Conservation (phyloP, 1,284 basidiomycete genomes). For the Cutaneotrichosporon mucoides region DNA sequence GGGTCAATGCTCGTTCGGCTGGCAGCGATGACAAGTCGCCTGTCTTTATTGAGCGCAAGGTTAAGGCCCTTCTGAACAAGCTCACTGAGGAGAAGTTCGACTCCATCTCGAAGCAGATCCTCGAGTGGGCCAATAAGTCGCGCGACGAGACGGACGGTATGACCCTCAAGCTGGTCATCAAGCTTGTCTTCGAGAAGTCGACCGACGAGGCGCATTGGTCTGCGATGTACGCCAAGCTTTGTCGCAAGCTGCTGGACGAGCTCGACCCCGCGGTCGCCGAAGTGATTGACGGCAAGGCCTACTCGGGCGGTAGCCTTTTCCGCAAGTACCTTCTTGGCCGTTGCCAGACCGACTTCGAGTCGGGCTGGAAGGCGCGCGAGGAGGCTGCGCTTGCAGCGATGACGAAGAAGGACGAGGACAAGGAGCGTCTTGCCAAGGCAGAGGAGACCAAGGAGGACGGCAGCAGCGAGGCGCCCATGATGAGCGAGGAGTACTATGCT, state of each 20-base stretch:
- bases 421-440: conserved; percentile 54
- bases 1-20: conserved; percentile 57
- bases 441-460: conserved; percentile 46
- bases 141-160: conserved; percentile 87
- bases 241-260: conserved; percentile 87
- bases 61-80: conserved; percentile 91
- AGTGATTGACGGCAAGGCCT: conserved; percentile 81
- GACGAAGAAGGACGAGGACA: conserved; percentile 56
- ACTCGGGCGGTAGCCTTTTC: conserved; percentile 80
- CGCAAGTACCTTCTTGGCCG: conserved; percentile 85
- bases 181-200: conserved; percentile 94
- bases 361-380: conserved; percentile 63
- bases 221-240: conserved; percentile 93
- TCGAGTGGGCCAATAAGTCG: conserved; percentile 93
- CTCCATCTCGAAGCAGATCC: conserved; percentile 87
- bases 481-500: conserved; percentile 95
- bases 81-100: conserved; percentile 97
- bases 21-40: conserved; percentile 63
- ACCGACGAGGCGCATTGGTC: conserved; percentile 94
- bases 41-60: conserved; percentile 85
- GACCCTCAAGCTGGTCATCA: conserved; percentile 91
- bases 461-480: conserved; percentile 56
- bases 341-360: conserved; percentile 92
- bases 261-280: conserved; percentile 82
- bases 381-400: conserved; percentile 55